Percentiles rank a stretch among this genome's conserved stretches.
phyloP scores from a whole-genome alignment of 1,139 yeast species.

The Schwanniomyces etchellsii region DNA sequence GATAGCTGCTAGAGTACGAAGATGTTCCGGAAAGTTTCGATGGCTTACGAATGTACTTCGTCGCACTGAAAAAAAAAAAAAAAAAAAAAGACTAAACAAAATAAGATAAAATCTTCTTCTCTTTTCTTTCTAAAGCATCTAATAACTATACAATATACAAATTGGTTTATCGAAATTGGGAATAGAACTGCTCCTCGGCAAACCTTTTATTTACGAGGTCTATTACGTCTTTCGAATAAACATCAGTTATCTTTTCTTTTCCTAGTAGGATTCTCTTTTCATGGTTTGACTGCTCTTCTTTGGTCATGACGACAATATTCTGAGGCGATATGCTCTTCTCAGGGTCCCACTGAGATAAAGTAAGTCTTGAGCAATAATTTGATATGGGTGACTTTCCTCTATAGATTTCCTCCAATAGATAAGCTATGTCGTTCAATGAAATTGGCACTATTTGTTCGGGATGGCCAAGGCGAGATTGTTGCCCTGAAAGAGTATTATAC shows the following conservation, averaged over 20 bases:
- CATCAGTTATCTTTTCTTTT: slow-evolving; percentile 53
- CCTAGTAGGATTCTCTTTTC: slow-evolving; percentile 71
- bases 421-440: slow-evolving; percentile 67
- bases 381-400: slow-evolving; percentile 88
- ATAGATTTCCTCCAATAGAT: slow-evolving; percentile 86
- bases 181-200: slow-evolving; percentile 68
- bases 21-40: no score
- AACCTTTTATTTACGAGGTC: slow-evolving; percentile 59
- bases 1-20: no score
- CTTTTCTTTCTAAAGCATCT: no score
- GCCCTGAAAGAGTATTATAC: slow-evolving; percentile 80
- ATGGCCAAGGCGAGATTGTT: slow-evolving; percentile 70
- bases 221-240: slow-evolving; percentile 58
- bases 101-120: background rate
- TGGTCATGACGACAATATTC: slow-evolving; percentile 82
- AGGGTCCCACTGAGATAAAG: slow-evolving; percentile 83
- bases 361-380: slow-evolving; percentile 73
- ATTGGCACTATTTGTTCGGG: slow-evolving; percentile 69
- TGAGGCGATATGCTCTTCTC: slow-evolving; percentile 49
- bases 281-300: slow-evolving; percentile 77
- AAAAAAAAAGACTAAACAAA: background rate
- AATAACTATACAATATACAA: no score
- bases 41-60: no score
- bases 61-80: background rate
- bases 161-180: slow-evolving; percentile 44